Percentiles rank a stretch among this genome's conserved stretches.
Evolutionary conservation across 1,284 basidiomycete species (phyloP).

Genomic region (Ceratobasidium sp.): DNA sequence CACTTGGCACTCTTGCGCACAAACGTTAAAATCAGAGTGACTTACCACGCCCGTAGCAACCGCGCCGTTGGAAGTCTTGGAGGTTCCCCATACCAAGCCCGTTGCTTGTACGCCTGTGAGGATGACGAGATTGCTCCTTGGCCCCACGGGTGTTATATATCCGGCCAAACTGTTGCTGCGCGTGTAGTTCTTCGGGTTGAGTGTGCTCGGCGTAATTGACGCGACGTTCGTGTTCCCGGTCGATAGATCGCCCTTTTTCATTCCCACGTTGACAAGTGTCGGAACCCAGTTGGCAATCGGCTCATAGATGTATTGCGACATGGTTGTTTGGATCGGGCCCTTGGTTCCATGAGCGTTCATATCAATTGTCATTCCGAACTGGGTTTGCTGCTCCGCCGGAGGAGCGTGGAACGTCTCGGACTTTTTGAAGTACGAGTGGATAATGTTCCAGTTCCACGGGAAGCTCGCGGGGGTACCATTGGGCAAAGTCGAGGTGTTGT

Average conservation of each 20-base stretch:
- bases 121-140: constrained; percentile 22
- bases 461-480: constrained; percentile 24
- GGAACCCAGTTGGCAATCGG: constrained; percentile 49
- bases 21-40: neutral
- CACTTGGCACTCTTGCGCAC: too few relatives aligned
- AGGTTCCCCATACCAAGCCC: constrained; percentile 10
- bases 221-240: constrained; percentile 19
- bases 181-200: constrained; percentile 25
- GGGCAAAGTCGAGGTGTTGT: constrained; percentile 30
- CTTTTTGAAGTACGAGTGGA: constrained; percentile 40
- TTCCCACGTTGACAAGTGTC: constrained; percentile 21
- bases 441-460: constrained; percentile 5
- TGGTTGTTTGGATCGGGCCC: constrained; percentile 53
- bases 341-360: constrained; percentile 50
- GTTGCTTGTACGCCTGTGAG: constrained; percentile 31
- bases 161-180: constrained; percentile 34
- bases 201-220: constrained; percentile 21
- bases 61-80: neutral
- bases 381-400: constrained; percentile 39
- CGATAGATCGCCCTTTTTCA: constrained; percentile 29
- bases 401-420: constrained; percentile 54
- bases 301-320: constrained; percentile 46
- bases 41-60: constrained; percentile 28
- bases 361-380: constrained; percentile 50
- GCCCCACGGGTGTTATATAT: constrained; percentile 20